These are phyloP conservation scores for Echeveria elegans DNA, from an alignment of 164 flowering plant species.

Conservation along the genomic window DNA sequence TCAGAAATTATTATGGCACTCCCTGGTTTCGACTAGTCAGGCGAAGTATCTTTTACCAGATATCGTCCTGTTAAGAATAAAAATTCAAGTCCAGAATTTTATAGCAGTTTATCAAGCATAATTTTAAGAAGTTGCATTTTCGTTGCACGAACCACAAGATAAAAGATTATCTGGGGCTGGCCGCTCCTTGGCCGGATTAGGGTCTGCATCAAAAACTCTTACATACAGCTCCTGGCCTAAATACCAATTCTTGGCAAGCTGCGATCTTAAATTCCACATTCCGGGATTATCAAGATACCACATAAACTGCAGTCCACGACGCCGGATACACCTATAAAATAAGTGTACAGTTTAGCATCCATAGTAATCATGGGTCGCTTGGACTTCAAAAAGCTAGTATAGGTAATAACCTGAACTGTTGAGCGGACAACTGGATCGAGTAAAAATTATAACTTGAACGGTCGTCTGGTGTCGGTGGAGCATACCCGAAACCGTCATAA, in stretches of 20 bases:
- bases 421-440: slow-evolving; percentile 46
- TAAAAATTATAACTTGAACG: slow-evolving; percentile 36
- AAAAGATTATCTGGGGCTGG: slow-evolving; percentile 37
- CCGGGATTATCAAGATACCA: slow-evolving; percentile 50
- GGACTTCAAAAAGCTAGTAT: background rate
- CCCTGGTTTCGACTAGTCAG: background rate
- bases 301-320: slow-evolving; percentile 44
- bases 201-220: slow-evolving; percentile 33
- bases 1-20: background rate
- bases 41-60: background rate
- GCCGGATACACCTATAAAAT: slow-evolving; percentile 43
- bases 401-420: slow-evolving; percentile 12
- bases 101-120: too few relatives aligned
- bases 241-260: slow-evolving; percentile 32
- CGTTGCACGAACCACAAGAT: slow-evolving; percentile 48
- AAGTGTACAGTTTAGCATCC: background rate
- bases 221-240: slow-evolving; percentile 45
- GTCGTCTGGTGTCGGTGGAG: slow-evolving; percentile 29
- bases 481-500: slow-evolving; percentile 44
- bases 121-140: background rate
- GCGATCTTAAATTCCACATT: slow-evolving; percentile 61
- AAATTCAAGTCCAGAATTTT: background rate
- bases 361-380: background rate
- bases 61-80: background rate
- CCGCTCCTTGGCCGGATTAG: slow-evolving; percentile 37